Evolutionary conservation across 345 rosid genomes (phyloP), one percentile per base, ranked within the genome.

Genomic region (Rubroshorea leprosula): DNA sequence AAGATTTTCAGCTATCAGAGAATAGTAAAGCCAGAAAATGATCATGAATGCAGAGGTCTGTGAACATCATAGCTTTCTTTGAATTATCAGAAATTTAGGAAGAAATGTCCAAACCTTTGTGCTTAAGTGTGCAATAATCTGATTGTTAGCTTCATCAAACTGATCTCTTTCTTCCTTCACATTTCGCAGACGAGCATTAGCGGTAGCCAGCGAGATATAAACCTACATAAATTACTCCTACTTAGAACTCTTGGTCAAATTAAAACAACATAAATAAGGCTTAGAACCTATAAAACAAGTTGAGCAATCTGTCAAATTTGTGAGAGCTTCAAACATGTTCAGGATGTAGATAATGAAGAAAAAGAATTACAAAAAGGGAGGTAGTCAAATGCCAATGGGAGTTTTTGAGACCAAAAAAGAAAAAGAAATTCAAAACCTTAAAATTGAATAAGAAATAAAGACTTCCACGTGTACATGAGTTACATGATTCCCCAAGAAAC

Each of bases 61-160:
- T 13, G 1, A 35, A 35, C 41, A n/a, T n/a, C n/a, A n/a, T n/a
- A n/a, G n/a, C n/a, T n/a, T n/a, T n/a, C n/a, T n/a, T n/a, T n/a
- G n/a, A n/a, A n/a, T 35, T 35, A 35, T 6, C 41, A 65, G 66
- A 52, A 25, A 54, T 17, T 22, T 13, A 1, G 26, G 22, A 23
- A 59, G 20, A 46, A 60, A 62, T 54, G 45, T 39, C 17, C 45
- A 57, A 57, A 89, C 96, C 97, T 89, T 93, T 54, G 83, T 73
- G 71, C 76, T 83, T 74, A 87, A 66, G 81, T 87, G 99, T 65
- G 77, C 83, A 62, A 93, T 65, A 51, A 93, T 83, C 73, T 87
- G 86, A 76, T 78, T 79, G 74, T 85, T 93, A 66, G 97, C 99
- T 79, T 89, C 97, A 57, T 79, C 86, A 78, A 89, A 93, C 61